These are phyloP conservation scores for Fusarium dlaminii DNA, from an alignment of 2,329 filamentous ascomycete genomes.

Conservation along the genomic window DNA sequence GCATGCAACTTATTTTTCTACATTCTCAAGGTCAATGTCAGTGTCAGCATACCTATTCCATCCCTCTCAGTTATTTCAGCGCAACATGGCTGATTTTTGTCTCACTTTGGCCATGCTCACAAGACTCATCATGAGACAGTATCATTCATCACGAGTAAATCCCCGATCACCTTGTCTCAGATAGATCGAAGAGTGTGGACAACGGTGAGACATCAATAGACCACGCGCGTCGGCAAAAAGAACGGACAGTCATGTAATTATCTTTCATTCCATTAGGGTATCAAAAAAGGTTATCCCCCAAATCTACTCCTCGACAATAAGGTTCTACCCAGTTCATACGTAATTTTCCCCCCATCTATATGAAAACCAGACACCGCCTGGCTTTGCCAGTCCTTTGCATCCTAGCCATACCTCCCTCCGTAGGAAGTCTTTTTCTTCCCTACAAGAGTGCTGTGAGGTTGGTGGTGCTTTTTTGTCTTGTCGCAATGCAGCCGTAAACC, in stretches of 20 bases:
- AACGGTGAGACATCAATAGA: background rate
- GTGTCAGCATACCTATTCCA: background rate
- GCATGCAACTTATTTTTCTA: too few species aligned
- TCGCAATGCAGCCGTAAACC: constrained; percentile 45
- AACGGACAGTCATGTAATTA: constrained; percentile 12
- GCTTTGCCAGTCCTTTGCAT: constrained; percentile 19
- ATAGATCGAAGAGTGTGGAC: background rate
- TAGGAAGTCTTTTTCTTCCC: constrained; percentile 4
- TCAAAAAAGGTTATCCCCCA: constrained; percentile 32
- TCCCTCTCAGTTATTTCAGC: background rate
- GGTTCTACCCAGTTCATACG: constrained; percentile 41
- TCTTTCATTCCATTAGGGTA: constrained; percentile 42
- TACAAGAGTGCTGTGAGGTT: constrained; percentile 12
- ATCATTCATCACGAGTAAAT: background rate
- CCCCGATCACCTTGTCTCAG: background rate
- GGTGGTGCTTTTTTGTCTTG: constrained; percentile 38
- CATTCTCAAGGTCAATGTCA: background rate
- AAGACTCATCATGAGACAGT: background rate
- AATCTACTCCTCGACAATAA: constrained; percentile 33
- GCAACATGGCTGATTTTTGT: background rate
- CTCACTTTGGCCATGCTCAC: background rate
- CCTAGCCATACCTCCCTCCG: constrained; percentile 8
- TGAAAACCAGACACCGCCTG: constrained; percentile 31
- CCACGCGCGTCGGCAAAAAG: background rate
- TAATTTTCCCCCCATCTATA: constrained; percentile 36